phyloP scores from a whole-genome alignment of 208 protist species.

The Leishmania tropica region DNA sequence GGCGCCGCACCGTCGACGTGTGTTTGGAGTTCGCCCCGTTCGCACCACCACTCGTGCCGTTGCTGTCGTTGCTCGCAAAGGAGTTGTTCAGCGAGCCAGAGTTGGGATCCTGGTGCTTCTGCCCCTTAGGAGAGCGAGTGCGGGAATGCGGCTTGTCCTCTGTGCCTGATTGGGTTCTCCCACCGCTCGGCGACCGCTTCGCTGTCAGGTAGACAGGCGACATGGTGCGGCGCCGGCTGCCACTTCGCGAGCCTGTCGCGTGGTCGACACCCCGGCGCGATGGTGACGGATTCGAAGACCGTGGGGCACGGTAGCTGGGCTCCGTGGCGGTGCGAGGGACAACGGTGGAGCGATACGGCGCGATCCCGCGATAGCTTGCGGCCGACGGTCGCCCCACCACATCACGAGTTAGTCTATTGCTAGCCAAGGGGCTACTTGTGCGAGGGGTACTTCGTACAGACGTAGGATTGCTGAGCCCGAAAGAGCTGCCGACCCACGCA shows the following conservation, averaged over 20 bases:
- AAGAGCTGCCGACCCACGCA: neutral
- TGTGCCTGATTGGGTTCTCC: neutral
- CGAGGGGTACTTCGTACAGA: conserved; percentile 1
- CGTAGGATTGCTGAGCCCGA: neutral
- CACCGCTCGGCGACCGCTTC: conserved; percentile 12
- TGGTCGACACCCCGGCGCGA: conserved; percentile 5
- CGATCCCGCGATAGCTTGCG: conserved; percentile 61
- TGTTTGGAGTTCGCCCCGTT: conserved; percentile 25
- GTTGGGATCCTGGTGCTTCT: conserved; percentile 18
- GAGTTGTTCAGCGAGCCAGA: conserved; percentile 19
- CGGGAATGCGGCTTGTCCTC: conserved; percentile 10
- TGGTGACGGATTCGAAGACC: conserved; percentile 17
- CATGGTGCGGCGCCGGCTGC: conserved; percentile 27
- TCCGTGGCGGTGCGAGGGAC: conserved; percentile 12
- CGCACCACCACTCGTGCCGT: conserved; percentile 5
- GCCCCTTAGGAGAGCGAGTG: conserved; percentile 27
- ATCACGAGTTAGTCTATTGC: conserved; percentile 7
- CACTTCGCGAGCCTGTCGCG: conserved; percentile 8
- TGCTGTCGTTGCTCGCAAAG: conserved; percentile 25
- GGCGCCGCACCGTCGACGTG: conserved; percentile 37
- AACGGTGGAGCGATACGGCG: conserved; percentile 43
- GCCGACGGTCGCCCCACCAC: conserved; percentile 15
- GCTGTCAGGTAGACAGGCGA: conserved; percentile 17
- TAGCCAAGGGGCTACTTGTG: conserved; percentile 3
- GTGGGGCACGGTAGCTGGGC: conserved; percentile 1